phyloP scores from a whole-genome alignment of 495 filamentous ascomycete species.

The Podospora australis region DNA sequence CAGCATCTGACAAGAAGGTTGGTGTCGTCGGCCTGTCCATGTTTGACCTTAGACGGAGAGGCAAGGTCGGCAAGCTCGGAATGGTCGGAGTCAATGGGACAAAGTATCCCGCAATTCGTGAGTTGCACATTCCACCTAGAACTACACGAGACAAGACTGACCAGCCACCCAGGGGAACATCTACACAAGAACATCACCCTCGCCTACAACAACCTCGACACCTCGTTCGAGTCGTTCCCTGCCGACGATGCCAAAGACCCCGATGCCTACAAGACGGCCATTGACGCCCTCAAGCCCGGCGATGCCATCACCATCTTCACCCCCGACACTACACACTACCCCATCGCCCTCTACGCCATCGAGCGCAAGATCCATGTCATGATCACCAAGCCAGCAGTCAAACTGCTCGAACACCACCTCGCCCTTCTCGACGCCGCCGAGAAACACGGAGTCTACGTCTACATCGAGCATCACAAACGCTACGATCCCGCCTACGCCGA shows the following conservation, averaged over 20 bases:
- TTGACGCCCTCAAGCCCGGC: constrained; percentile 74
- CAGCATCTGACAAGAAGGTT: constrained; percentile 83
- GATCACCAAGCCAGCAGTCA: constrained; percentile 92
- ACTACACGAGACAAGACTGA: too few relatives aligned
- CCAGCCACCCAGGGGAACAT: constrained; percentile 57
- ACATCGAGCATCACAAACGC: constrained; percentile 94
- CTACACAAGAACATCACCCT: constrained; percentile 81
- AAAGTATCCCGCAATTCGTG: constrained; percentile 89
- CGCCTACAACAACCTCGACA: constrained; percentile 82
- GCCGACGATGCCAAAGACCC: constrained; percentile 64
- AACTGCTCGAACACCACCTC: constrained; percentile 72
- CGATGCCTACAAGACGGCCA: constrained; percentile 82
- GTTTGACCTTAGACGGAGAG: constrained; percentile 82
- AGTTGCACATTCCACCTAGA: constrained; percentile 23
- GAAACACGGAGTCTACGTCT: constrained; percentile 79
- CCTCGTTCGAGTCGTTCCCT: constrained; percentile 75
- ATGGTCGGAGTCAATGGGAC: constrained; percentile 87
- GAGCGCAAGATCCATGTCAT: constrained; percentile 80
- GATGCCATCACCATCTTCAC: constrained; percentile 97
- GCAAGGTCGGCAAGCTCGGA: constrained; percentile 76
- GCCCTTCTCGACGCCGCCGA: constrained; percentile 63
- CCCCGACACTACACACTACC: constrained; percentile 87
- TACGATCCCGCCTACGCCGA: constrained; percentile 90
- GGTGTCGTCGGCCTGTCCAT: constrained; percentile 86
- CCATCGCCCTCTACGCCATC: constrained; percentile 92